phyloP scores from a whole-genome alignment of 2,329 filamentous ascomycete genomes.

The Pestalotiopsis fici region DNA sequence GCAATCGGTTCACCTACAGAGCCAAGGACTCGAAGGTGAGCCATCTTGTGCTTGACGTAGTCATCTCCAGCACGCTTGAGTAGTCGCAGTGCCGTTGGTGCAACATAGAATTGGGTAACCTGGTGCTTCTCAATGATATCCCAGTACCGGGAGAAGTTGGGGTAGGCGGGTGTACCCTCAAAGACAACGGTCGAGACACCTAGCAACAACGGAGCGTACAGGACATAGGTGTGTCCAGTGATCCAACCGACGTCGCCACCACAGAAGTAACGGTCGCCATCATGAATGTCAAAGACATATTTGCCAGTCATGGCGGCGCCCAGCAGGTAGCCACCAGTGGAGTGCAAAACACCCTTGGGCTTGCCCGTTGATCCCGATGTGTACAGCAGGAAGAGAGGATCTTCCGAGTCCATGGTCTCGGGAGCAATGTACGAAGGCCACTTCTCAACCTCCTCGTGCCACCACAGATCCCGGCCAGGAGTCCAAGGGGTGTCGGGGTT shows the following conservation, averaged over 20 bases:
- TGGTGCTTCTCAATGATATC: slow-evolving; percentile 94
- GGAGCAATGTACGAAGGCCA: slow-evolving; percentile 92
- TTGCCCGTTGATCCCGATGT: slow-evolving; percentile 98
- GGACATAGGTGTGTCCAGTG: slow-evolving; percentile 96
- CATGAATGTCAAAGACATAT: slow-evolving; percentile 98
- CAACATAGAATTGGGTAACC: slow-evolving; percentile 98
- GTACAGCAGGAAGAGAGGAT: slow-evolving; percentile 96
- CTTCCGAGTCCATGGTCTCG: slow-evolving; percentile 87
- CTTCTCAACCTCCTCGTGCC: slow-evolving; percentile 98
- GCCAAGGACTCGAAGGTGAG: slow-evolving; percentile 83
- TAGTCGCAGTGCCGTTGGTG: slow-evolving; percentile 87
- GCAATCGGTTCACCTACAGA: slow-evolving; percentile 98
- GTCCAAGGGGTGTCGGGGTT: slow-evolving; percentile 85
- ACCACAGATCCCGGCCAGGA: slow-evolving; percentile 88
- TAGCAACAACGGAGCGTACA: slow-evolving; percentile 91
- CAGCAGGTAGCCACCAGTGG: slow-evolving; percentile 91
- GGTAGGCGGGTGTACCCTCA: slow-evolving; percentile 95
- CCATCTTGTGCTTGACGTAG: slow-evolving; percentile 88
- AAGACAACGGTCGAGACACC: slow-evolving; percentile 96
- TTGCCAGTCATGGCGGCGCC: slow-evolving; percentile 93
- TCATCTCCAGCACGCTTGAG: slow-evolving; percentile 95
- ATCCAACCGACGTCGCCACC: slow-evolving; percentile 99
- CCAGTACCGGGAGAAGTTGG: slow-evolving; percentile 98
- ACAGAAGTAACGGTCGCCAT: slow-evolving; percentile 92
- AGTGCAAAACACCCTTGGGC: slow-evolving; percentile 99